Percentiles rank a stretch among this genome's conserved stretches.
Conservation (phyloP, 2,329 filamentous ascomycete genomes). For the Fusarium virguliforme region DNA sequence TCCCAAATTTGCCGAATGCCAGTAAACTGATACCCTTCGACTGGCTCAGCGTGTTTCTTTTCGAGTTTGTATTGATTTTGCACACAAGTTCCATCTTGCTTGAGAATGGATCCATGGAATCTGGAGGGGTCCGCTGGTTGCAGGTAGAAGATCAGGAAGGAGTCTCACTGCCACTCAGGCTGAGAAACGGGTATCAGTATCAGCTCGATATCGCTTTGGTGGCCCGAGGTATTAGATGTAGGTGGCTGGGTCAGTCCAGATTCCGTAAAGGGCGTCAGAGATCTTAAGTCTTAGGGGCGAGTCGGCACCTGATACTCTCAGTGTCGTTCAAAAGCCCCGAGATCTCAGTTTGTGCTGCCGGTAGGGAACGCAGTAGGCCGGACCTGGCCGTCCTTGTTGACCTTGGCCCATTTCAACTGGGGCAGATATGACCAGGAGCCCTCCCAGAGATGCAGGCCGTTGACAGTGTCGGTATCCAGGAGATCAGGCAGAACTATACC, state of each 20-base stretch:
- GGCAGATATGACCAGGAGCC: slow-evolving; percentile 87
- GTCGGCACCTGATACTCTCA: neutral
- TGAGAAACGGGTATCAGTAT: neutral
- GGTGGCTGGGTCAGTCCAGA: neutral
- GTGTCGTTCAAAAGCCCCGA: neutral
- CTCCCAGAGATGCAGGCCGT: slow-evolving; percentile 81
- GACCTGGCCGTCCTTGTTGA: slow-evolving; percentile 76
- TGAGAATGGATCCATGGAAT: too few species aligned
- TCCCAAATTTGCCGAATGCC: neutral
- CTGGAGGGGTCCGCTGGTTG: neutral
- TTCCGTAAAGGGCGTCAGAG: neutral
- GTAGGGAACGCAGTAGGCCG: slow-evolving; percentile 86
- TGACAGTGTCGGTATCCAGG: slow-evolving; percentile 75
- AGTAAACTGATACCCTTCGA: neutral
- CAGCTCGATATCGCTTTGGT: neutral
- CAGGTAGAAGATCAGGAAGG: neutral
- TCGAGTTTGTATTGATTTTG: neutral
- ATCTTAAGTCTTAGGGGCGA: neutral
- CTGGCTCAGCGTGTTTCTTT: too few species aligned
- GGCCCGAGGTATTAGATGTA: neutral
- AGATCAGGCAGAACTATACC: slow-evolving; percentile 80
- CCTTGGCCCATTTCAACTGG: slow-evolving; percentile 82
- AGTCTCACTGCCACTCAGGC: neutral
- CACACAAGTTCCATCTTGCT: neutral
- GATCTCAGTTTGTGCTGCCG: slow-evolving; percentile 37